phyloP scores from a whole-genome alignment of 2,329 filamentous ascomycete species.

The Calonectria multiphialidica region DNA sequence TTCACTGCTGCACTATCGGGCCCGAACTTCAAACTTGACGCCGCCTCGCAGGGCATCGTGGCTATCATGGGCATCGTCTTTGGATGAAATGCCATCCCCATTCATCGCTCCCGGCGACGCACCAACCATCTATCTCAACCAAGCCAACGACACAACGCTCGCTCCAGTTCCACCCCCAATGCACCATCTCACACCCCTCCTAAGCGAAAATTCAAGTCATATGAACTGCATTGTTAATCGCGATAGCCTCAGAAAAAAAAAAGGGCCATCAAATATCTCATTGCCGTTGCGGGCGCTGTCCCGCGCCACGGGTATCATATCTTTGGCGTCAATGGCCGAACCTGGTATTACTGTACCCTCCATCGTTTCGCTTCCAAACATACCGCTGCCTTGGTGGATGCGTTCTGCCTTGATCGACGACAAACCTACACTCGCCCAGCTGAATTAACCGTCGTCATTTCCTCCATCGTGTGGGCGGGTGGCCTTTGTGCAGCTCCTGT shows the following conservation, averaged over 20 bases:
- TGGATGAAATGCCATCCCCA: constrained; percentile 5
- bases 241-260: constrained; percentile 6
- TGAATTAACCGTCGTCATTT: not conserved
- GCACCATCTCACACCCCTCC: constrained; percentile 5
- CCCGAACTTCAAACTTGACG: not conserved
- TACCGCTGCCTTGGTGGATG: not conserved
- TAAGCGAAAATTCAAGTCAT: constrained; percentile 13
- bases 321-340: constrained; percentile 25
- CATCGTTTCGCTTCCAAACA: not conserved
- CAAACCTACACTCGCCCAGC: not conserved
- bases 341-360: not conserved
- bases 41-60: constrained; percentile 4
- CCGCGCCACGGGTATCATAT: constrained; percentile 42
- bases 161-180: not conserved
- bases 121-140: not conserved
- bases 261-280: not conserved
- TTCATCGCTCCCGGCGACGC: not conserved
- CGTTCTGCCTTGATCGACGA: not conserved
- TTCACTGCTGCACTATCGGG: constrained; percentile 5
- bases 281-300: constrained; percentile 25
- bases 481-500: not conserved
- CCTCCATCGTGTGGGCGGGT: not conserved
- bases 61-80: constrained; percentile 11
- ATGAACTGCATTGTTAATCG: constrained; percentile 6
- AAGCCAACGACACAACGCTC: not conserved